These are phyloP conservation scores for Eucalyptus cloeziana DNA, from an alignment of 345 rosid species.

Conservation along the genomic window DNA sequence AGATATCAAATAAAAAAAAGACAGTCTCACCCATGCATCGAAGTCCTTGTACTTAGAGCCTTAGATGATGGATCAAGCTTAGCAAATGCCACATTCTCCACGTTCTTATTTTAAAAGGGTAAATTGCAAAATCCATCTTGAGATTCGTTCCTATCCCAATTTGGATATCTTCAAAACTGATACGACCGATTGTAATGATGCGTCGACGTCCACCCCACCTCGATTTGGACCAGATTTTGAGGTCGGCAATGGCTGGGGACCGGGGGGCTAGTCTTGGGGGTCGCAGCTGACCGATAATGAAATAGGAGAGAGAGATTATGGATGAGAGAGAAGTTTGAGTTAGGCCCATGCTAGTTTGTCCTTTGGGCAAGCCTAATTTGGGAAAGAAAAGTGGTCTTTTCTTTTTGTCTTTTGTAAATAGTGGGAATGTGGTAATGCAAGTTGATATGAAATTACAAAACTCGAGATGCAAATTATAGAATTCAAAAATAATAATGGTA, in stretches of 20 bases:
- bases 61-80: not conserved
- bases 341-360: not conserved
- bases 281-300: no score
- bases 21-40: not conserved
- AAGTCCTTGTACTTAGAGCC: not conserved
- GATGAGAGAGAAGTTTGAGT: not conserved
- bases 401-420: no score
- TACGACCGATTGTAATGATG: not conserved
- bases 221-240: not conserved
- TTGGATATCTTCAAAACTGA: not conserved
- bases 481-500: not conserved
- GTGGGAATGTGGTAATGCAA: fast-evolving
- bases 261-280: no score
- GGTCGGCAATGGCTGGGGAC: no score
- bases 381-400: not conserved
- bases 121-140: not conserved
- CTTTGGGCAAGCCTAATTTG: not conserved
- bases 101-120: not conserved
- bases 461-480: fast-evolving
- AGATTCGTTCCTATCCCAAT: not conserved
- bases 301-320: no score
- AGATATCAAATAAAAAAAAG: not conserved
- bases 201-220: not conserved
- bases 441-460: fast-evolving
- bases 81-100: not conserved